Conservation (phyloP, 176 grass and related monocot species). For the Ensete glaucum region DNA sequence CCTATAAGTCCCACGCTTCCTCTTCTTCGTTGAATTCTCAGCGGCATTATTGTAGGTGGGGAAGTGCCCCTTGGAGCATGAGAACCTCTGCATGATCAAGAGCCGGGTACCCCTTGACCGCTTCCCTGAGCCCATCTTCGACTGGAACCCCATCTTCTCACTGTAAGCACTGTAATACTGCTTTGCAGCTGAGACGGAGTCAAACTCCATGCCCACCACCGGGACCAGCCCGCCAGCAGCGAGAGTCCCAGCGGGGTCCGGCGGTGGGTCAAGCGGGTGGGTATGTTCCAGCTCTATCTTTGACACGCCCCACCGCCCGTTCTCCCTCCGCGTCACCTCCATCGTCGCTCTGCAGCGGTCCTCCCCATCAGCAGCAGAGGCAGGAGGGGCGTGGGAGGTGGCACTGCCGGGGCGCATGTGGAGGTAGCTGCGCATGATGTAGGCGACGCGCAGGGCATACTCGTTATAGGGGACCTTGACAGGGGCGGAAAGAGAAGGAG, state of each 20-base stretch:
- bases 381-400: background rate
- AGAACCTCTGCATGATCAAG: constrained; percentile 30
- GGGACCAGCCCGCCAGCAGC: constrained; percentile 21
- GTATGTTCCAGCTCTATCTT: constrained; percentile 28
- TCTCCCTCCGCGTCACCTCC: constrained; percentile 30
- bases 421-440: constrained; percentile 31
- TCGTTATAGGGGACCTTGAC: constrained; percentile 14
- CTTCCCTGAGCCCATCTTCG: constrained; percentile 25
- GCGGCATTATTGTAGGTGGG: background rate
- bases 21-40: background rate
- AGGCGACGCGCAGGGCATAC: constrained; percentile 19
- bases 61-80: constrained; percentile 26
- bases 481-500: background rate
- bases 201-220: constrained; percentile 34
- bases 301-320: constrained; percentile 31
- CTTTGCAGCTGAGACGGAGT: constrained; percentile 33
- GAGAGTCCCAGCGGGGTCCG: constrained; percentile 19
- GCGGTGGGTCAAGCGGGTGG: constrained; percentile 21
- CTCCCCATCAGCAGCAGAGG: background rate
- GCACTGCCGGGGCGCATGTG: constrained; percentile 14
- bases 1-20: constrained; percentile 17
- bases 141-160: constrained; percentile 36
- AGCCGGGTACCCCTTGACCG: constrained; percentile 23
- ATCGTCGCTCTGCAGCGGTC: constrained; percentile 25
- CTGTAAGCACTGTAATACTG: constrained; percentile 29